Base-by-base conservation (phyloP, 2,329 filamentous ascomycete species). In the Phyllosticta capitalensis region DNA sequence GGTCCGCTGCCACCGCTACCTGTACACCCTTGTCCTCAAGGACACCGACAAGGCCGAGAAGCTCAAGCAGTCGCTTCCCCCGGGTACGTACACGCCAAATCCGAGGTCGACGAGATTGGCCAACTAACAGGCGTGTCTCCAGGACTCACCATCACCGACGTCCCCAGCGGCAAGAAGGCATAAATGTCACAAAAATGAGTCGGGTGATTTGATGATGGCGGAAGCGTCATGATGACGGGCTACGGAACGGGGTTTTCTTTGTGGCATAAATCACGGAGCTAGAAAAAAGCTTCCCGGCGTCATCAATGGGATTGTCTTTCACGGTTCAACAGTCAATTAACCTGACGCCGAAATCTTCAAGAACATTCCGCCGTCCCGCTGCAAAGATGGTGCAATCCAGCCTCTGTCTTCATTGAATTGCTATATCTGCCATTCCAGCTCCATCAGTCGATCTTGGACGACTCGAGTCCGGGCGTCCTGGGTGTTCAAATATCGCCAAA, bases 1-100 rank as follows among this genome's bases (percentile, higher is more conserved):
- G 90, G 92, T 99, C 85, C 90, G 94, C 79, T 97, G 94, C 88
- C 84, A 90, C 78, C 86, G 87, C 75, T 87, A 94, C 84, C 84
- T 99, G 71, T 99, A 99, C 89, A 96, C 94, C 71, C 87, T 99
- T 72, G 89, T 95, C 77, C 87, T 99, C 74, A 96, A 96, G 87
- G 94, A 99, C 82, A 85, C 86, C 75, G 94, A 96, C 77, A 97
- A 97, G 90, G 95, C 92, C 79, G 94, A 97, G 83, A 99, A 99
- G 89, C 87, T 99, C 71, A 97, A 96, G 91, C 92, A 97, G 86
- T 91, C 86, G 78, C 84, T 99, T 67, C 95, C 94, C 74, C 95
- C 94, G 72, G 89, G 94, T 99, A 92, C 73, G 90, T 61, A 38
- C 50, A n/a, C 17, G 38, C 38, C 56, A n/a, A 55, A 48, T 22